phyloP scores from a whole-genome alignment of 2,329 filamentous ascomycete species.

The Monilinia laxa region DNA sequence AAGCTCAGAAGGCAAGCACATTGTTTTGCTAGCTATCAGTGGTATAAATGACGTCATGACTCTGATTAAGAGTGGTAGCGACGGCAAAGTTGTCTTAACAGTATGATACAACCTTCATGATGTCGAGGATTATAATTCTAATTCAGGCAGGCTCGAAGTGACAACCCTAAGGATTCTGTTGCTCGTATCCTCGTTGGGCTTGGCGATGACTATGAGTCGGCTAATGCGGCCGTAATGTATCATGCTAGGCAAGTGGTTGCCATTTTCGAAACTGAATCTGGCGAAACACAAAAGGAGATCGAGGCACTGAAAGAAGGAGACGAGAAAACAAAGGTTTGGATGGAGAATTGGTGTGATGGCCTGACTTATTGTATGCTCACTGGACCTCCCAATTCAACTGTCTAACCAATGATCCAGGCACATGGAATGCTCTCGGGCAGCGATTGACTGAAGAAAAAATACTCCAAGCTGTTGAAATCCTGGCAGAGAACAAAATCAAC shows the following conservation, averaged over 20 bases:
- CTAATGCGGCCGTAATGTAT: constrained; percentile 80
- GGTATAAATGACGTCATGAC: constrained; percentile 70
- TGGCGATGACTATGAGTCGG: constrained; percentile 70
- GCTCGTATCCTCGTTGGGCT: constrained; percentile 69
- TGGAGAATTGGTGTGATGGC: constrained; percentile 88
- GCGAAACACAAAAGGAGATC: constrained; percentile 49
- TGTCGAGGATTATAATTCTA: background rate
- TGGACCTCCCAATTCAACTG: background rate
- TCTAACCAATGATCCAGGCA: constrained; percentile 49
- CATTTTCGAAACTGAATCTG: constrained; percentile 45
- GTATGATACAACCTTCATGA: constrained; percentile 43
- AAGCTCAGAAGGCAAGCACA: constrained; percentile 65
- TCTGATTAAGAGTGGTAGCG: constrained; percentile 61
- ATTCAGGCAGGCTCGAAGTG: constrained; percentile 59
- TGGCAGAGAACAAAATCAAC: constrained; percentile 71
- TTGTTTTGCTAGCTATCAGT: constrained; percentile 77
- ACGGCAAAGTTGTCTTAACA: constrained; percentile 67
- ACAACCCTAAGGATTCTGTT: constrained; percentile 55
- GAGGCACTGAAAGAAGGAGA: constrained; percentile 50
- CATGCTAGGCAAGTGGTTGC: constrained; percentile 70
- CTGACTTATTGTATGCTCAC: constrained; percentile 70
- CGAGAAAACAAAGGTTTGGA: constrained; percentile 56
- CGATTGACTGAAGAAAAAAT: constrained; percentile 79
- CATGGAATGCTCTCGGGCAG: constrained; percentile 92
- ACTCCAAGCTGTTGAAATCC: constrained; percentile 67